Conservation (phyloP, 257 asterid species). For the Vinca minor region DNA sequence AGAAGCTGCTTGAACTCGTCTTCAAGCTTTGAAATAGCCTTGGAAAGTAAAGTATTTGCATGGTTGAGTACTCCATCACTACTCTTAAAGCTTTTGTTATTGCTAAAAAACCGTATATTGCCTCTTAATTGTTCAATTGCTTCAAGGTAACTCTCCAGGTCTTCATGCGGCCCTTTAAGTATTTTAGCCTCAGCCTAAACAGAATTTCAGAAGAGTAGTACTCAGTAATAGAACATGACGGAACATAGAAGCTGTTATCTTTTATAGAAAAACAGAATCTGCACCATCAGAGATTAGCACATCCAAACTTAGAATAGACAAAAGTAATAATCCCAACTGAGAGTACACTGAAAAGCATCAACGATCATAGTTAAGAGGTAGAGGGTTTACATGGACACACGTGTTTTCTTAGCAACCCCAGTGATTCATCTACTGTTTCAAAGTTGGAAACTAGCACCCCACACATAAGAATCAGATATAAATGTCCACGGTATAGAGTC, state of each 20-base stretch:
- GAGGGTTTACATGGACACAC: no score
- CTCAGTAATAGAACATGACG: background rate
- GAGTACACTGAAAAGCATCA: no score
- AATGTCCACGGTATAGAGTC: no score
- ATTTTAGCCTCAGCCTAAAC: constrained; percentile 91
- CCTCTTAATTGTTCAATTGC: constrained; percentile 86
- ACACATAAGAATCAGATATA: no score
- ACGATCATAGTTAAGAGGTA: no score
- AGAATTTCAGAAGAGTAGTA: constrained; percentile 4
- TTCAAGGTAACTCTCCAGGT: constrained; percentile 88
- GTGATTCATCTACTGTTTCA: no score
- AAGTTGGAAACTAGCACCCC: no score
- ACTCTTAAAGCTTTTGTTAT: constrained; percentile 90
- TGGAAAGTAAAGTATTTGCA: constrained; percentile 70
- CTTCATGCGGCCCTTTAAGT: constrained; percentile 95
- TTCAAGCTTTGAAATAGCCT: constrained; percentile 95
- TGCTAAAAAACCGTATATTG: constrained; percentile 76
- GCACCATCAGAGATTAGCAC: background rate
- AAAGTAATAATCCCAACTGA: background rate
- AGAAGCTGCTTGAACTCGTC: constrained; percentile 84
- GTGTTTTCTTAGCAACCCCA: no score
- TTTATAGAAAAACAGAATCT: no score
- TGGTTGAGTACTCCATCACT: constrained; percentile 94
- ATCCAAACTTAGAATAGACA: background rate
- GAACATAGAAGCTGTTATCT: background rate